Evolutionary conservation across 2,329 filamentous ascomycete species (phyloP).

Genomic region (Plectosphaerella sp.): DNA sequence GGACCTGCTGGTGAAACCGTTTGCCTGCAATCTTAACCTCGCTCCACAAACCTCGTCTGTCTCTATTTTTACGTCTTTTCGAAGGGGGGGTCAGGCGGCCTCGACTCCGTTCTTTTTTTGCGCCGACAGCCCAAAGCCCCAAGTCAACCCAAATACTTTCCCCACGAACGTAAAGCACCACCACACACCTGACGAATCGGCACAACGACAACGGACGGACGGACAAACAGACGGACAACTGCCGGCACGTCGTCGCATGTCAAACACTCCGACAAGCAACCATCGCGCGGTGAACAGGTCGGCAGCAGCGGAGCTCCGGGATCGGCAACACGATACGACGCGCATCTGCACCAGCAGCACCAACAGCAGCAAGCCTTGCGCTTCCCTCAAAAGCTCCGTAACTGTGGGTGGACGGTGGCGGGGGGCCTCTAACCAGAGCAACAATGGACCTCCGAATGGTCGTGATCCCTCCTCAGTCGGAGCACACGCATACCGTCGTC

Average conservation of each 20-base stretch:
- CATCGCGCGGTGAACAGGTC: too few species aligned
- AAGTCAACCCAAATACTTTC: background rate
- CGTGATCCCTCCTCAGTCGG: slow-evolving; percentile 10
- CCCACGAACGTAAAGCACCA: background rate
- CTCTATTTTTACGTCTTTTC: background rate
- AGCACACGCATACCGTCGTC: slow-evolving; percentile 36
- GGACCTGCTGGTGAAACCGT: background rate
- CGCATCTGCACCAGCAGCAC: too few species aligned
- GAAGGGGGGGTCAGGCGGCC: background rate
- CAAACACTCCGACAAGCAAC: too few species aligned
- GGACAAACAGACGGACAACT: background rate
- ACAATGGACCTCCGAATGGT: slow-evolving; percentile 6
- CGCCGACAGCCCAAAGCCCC: background rate
- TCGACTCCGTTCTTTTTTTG: background rate
- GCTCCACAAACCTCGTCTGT: background rate
- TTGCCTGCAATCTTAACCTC: background rate
- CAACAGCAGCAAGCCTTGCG: background rate
- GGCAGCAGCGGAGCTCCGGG: too few species aligned
- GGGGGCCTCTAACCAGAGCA: background rate
- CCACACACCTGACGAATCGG: background rate
- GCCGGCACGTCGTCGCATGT: background rate
- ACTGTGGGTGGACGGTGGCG: background rate
- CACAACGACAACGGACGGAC: background rate
- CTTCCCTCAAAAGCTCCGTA: background rate
- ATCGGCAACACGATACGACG: too few species aligned